Conservation (phyloP, 140 eudicot species). For the Stevia rebaudiana region DNA sequence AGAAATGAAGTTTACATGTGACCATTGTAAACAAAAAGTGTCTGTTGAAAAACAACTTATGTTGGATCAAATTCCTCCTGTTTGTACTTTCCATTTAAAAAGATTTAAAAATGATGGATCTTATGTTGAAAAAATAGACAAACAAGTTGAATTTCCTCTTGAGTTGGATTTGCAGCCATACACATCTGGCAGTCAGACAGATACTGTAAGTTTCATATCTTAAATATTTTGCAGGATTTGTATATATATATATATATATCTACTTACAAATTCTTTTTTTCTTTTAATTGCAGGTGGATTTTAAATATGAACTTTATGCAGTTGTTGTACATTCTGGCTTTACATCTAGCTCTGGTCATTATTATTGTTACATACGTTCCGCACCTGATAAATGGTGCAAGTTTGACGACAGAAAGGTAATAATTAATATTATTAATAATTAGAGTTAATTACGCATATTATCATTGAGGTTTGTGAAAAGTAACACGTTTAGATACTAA, state of each 20-base stretch:
- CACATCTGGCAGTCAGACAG: constrained; percentile 29
- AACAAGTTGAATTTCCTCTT: constrained; percentile 56
- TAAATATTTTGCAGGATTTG: neutral
- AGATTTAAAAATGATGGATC: constrained; percentile 83
- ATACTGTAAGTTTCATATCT: constrained; percentile 37
- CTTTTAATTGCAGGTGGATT: constrained; percentile 57
- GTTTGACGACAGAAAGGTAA: constrained; percentile 85
- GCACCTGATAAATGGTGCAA: constrained; percentile 66
- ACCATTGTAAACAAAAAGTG: constrained; percentile 69
- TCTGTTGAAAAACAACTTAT: constrained; percentile 69
- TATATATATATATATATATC: neutral
- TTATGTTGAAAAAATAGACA: constrained; percentile 74
- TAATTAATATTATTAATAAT: neutral
- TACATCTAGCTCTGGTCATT: constrained; percentile 71
- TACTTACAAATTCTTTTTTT: neutral
- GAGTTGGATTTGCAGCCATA: constrained; percentile 75
- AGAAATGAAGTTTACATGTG: constrained; percentile 78
- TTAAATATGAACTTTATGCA: constrained; percentile 65
- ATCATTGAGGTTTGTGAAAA: too few relatives aligned
- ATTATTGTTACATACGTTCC: constrained; percentile 70
- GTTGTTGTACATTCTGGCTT: constrained; percentile 73
- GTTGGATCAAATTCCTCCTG: constrained; percentile 63
- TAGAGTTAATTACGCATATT: too few relatives aligned
- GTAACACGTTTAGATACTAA: too few relatives aligned
- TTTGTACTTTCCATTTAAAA: constrained; percentile 80